These are phyloP conservation scores for Plasmopara viticola DNA, from an alignment of 352 stramenopile genomes.

Conservation along the genomic window DNA sequence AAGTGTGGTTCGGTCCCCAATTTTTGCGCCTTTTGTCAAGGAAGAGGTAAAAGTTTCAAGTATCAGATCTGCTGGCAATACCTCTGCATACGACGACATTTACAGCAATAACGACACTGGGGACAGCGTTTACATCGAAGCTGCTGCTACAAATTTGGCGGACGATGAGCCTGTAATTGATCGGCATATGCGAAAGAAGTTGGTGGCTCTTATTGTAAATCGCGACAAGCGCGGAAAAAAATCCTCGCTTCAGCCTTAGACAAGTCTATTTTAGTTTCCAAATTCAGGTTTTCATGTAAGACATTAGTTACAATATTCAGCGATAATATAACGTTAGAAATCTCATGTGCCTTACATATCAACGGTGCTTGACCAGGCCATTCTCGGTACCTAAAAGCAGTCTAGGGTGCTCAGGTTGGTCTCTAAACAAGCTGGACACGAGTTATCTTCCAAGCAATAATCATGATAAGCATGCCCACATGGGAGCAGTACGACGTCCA, in stretches of 20 bases:
- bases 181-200: slow-evolving; percentile 75
- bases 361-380: no score
- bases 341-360: no score
- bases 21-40: slow-evolving; percentile 15
- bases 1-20: slow-evolving; percentile 21
- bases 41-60: slow-evolving; percentile 20
- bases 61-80: slow-evolving; percentile 12
- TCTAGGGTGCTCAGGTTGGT: slow-evolving; percentile 42
- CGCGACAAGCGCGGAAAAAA: slow-evolving; percentile 70
- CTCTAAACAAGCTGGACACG: slow-evolving; percentile 69
- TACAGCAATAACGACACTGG: slow-evolving; percentile 20
- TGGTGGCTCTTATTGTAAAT: slow-evolving; percentile 76
- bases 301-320: slow-evolving; percentile 20
- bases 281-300: not conserved
- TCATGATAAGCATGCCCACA: slow-evolving; percentile 79
- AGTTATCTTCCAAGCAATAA: slow-evolving; percentile 48
- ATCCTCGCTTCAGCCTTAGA: slow-evolving; percentile 13
- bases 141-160: slow-evolving; percentile 32
- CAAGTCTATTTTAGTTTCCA: slow-evolving; percentile 16
- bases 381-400: slow-evolving; percentile 16
- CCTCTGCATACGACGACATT: slow-evolving; percentile 1
- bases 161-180: slow-evolving; percentile 69
- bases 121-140: slow-evolving; percentile 13
- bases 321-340: slow-evolving; percentile 5
- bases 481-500: slow-evolving; percentile 68